Conservation (phyloP, 345 rosid genomes). For the Mangifera indica region DNA sequence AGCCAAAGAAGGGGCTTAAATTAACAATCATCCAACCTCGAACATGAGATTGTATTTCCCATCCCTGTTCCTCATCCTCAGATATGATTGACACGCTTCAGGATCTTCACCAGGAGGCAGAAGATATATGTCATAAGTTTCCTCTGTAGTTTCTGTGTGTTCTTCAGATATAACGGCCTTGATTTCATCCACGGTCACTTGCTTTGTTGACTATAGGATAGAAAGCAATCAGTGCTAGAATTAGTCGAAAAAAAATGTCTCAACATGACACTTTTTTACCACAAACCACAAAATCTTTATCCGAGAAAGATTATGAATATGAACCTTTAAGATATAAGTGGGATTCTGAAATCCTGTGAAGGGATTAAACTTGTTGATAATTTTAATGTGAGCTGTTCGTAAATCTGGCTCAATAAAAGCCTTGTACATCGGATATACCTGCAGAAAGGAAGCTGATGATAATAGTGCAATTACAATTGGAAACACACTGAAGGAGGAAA, state of each 20-base stretch:
- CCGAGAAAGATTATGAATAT: slow-evolving; percentile 4
- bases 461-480: neutral
- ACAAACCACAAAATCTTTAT: neutral
- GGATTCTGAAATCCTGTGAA: slow-evolving; percentile 98
- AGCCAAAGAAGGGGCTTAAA: slow-evolving; percentile 17
- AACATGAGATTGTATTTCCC: slow-evolving; percentile 99
- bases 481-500: slow-evolving; percentile 16
- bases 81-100: slow-evolving; percentile 97
- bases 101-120: slow-evolving; percentile 99
- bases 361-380: slow-evolving; percentile 94
- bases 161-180: slow-evolving; percentile 65
- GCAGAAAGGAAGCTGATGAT: slow-evolving; percentile 24
- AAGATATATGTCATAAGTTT: slow-evolving; percentile 97
- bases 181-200: slow-evolving; percentile 69
- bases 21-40: slow-evolving; percentile 59
- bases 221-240: slow-evolving; percentile 24
- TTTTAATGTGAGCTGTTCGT: slow-evolving; percentile 90
- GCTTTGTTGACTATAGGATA: slow-evolving; percentile 63
- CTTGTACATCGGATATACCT: slow-evolving; percentile 99
- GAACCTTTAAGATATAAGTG: slow-evolving; percentile 82
- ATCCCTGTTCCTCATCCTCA: slow-evolving; percentile 98
- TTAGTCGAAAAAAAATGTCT: slow-evolving; percentile 10
- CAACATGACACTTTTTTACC: neutral
- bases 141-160: slow-evolving; percentile 68
- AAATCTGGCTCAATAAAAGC: slow-evolving; percentile 99